Evolutionary conservation across 2,329 filamentous ascomycete species (phyloP).

Genomic region (Verticillium longisporum): DNA sequence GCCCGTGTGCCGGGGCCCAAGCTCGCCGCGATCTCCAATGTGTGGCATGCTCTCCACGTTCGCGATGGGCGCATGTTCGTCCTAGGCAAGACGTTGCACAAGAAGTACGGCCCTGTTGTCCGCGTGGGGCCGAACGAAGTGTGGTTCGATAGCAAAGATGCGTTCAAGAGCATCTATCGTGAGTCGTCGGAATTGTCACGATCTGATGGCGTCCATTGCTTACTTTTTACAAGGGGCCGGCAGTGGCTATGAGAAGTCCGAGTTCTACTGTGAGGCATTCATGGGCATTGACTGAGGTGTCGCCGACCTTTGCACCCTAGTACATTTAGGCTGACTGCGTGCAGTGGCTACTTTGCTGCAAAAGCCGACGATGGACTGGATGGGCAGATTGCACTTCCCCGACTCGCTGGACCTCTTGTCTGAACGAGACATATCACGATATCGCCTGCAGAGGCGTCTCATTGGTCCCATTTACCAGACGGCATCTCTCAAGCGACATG

Average conservation of each 20-base stretch:
- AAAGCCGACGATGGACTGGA: conserved; percentile 33
- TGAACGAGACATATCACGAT: conserved; percentile 37
- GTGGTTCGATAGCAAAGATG: conserved; percentile 42
- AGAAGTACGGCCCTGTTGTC: conserved; percentile 41
- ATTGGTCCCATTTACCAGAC: conserved; percentile 41
- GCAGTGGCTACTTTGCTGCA: conserved; percentile 38
- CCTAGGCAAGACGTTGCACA: conserved; percentile 37
- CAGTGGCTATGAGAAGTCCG: conserved; percentile 42
- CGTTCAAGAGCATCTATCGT: conserved; percentile 42
- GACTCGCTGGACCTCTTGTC: conserved; percentile 46
- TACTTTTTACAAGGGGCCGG: conserved; percentile 28
- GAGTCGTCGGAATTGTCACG: conserved; percentile 6
- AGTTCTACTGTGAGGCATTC: conserved; percentile 39
- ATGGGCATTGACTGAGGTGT: background rate
- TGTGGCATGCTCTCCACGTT: conserved; percentile 41
- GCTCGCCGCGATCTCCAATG: conserved; percentile 36
- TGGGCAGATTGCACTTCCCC: conserved; percentile 22
- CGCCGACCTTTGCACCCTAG: background rate
- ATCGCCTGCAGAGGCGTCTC: conserved; percentile 40
- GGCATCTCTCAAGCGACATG: conserved; percentile 33
- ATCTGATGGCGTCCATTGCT: background rate
- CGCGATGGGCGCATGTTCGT: conserved; percentile 33
- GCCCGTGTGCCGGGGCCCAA: conserved; percentile 38
- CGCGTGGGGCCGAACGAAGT: conserved; percentile 47
- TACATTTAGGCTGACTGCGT: background rate